These are phyloP conservation scores for Verticillium dahliae DNA, from an alignment of 2,329 filamentous ascomycete genomes.

Conservation along the genomic window DNA sequence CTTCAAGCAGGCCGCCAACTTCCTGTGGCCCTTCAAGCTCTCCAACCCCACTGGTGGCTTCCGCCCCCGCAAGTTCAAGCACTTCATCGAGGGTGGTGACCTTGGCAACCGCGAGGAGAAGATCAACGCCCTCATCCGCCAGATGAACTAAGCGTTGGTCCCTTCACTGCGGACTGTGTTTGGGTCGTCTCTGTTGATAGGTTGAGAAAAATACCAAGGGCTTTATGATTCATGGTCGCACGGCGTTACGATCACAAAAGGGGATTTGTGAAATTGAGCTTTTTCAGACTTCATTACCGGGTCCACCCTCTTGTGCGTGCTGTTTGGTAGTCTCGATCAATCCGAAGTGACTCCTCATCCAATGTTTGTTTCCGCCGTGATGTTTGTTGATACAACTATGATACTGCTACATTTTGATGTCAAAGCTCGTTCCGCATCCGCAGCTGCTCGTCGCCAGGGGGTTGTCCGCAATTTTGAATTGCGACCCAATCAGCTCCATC, in stretches of 20 bases:
- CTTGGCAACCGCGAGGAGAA: conserved; percentile 97
- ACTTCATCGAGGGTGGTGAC: conserved; percentile 98
- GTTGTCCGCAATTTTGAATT: conserved; percentile 96
- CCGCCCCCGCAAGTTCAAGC: conserved; percentile 95
- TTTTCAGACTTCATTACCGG: conserved; percentile 8
- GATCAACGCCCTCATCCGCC: conserved; percentile 92
- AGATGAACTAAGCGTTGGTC: conserved; percentile 77
- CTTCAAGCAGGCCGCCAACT: conserved; percentile 99
- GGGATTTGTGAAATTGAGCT: conserved; percentile 24
- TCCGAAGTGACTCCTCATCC: neutral
- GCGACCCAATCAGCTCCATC: conserved; percentile 79
- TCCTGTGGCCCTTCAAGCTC: conserved; percentile 99
- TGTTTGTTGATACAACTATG: neutral
- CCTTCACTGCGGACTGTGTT: conserved; percentile 10
- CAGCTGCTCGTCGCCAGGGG: conserved; percentile 88
- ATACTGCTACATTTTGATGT: conserved; percentile 65
- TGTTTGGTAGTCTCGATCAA: conserved; percentile 1
- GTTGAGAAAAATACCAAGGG: conserved; percentile 13
- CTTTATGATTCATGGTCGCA: conserved; percentile 20
- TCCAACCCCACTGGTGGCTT: conserved; percentile 97
- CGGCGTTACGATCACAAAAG: conserved; percentile 24
- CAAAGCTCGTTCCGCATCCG: conserved; percentile 95
- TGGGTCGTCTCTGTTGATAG: conserved; percentile 19
- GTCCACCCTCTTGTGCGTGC: conserved; percentile 6
- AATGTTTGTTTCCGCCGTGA: neutral